Evolutionary conservation across 805 yeast genomes (phyloP).

Genomic region (Starmerella floricola): DNA sequence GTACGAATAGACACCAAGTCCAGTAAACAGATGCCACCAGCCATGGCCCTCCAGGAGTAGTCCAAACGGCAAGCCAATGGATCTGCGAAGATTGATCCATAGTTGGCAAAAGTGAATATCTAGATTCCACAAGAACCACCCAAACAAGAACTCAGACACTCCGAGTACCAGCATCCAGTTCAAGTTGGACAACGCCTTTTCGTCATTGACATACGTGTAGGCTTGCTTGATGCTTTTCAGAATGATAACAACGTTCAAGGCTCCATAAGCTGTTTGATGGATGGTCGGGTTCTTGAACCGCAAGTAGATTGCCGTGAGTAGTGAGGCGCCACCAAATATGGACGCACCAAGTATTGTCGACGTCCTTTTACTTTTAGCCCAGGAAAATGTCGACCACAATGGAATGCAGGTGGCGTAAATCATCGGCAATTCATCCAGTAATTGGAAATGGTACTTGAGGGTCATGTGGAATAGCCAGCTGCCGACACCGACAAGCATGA

Average conservation of each 20-base stretch:
- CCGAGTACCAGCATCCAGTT: constrained; percentile 48
- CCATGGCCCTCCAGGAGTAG: constrained; percentile 83
- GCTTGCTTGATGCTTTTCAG: constrained; percentile 45
- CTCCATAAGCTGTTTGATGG: constrained; percentile 78
- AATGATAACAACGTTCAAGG: constrained; percentile 63
- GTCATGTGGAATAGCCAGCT: constrained; percentile 97
- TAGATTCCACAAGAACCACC: constrained; percentile 78
- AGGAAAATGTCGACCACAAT: constrained; percentile 68
- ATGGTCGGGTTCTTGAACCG: constrained; percentile 69
- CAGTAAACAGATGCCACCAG: constrained; percentile 78
- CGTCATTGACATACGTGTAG: constrained; percentile 40
- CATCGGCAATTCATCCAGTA: constrained; percentile 95
- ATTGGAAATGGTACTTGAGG: constrained; percentile 71
- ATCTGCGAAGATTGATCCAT: constrained; percentile 48
- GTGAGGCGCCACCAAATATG: constrained; percentile 42
- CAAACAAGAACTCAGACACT: constrained; percentile 49
- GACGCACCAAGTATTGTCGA: constrained; percentile 38
- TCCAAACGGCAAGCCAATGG: constrained; percentile 73
- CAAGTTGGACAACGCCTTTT: constrained; percentile 37
- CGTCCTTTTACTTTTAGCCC: constrained; percentile 34
- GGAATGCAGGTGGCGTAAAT: constrained; percentile 95
- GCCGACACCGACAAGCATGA: constrained; percentile 82
- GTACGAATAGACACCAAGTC: constrained; percentile 77
- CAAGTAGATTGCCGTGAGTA: constrained; percentile 60
- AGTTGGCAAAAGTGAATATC: constrained; percentile 67